Evolutionary conservation across 75 land plant species (phyloP).

Genomic region (Pinus tabuliformis): DNA sequence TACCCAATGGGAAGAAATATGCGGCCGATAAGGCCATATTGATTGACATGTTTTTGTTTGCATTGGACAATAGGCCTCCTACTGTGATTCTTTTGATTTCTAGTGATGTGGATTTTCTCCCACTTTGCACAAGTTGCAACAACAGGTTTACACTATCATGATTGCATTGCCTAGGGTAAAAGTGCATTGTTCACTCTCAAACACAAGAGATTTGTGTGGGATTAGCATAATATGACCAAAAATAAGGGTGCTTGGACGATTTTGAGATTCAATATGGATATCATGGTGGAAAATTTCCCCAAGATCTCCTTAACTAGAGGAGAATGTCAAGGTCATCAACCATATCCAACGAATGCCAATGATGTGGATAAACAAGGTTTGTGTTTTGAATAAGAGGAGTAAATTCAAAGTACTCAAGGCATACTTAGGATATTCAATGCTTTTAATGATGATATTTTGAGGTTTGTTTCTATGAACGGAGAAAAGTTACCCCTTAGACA

Average conservation of each 20-base stretch:
- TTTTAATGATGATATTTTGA: too few species aligned
- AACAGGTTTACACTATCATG: constrained; percentile 78
- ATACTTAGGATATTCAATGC: too few species aligned
- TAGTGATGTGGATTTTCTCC: constrained; percentile 96
- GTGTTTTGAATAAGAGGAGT: too few species aligned
- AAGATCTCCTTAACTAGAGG: constrained; percentile 22
- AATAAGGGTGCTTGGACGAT: constrained; percentile 66
- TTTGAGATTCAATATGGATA: constrained; percentile 15
- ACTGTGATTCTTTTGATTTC: constrained; percentile 82
- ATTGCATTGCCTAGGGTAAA: constrained; percentile 74
- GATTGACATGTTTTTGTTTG: constrained; percentile 95
- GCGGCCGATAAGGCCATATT: constrained; percentile 94
- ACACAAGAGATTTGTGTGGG: constrained; percentile 79
- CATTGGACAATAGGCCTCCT: constrained; percentile 87
- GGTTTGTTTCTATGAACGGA: too few species aligned
- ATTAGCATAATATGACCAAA: constrained; percentile 82
- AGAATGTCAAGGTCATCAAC: constrained; percentile 39
- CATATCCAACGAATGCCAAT: constrained; percentile 20
- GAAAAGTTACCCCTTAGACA: too few species aligned
- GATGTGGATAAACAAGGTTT: background rate
- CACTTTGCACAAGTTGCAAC: constrained; percentile 84
- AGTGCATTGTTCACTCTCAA: constrained; percentile 72
- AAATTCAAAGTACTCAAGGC: too few species aligned
- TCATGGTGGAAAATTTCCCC: constrained; percentile 9
- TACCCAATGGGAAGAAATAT: constrained; percentile 97